Base-by-base conservation (phyloP, 768 basidiomycete species). In the Trametes coccinea region DNA sequence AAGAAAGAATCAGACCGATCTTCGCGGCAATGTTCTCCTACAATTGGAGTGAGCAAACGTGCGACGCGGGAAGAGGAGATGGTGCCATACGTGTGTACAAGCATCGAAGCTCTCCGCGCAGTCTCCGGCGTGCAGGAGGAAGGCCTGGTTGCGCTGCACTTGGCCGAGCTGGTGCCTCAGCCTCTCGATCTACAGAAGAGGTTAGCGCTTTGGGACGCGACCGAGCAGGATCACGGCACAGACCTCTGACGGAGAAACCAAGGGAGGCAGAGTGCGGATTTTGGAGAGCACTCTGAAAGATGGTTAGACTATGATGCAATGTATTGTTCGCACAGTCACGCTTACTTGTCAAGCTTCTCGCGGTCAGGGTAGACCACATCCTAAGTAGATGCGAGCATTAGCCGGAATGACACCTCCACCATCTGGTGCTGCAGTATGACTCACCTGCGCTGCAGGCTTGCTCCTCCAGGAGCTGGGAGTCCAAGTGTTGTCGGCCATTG, bases 61-160 rank as follows among this genome's bases (percentile, higher is more conserved):
- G 3, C 3, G 2, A 13, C 14, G 9, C 53, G 56, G 53, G 56
- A 34, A 37, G 14, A 16, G 13, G 7, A 31, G 39, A 56, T 39
- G 58, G 44, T 5, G 44, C 37, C 52, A 27, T 41, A 78, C 92
- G 63, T 92, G 85, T 0, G 91, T 93, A 72, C 93, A 95, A 0
- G 92, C 93, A 67, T 92, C 89, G 69, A 96, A 95, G 72, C 92
- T 90, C 74, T 95, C 93, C n/a, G 93, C 95, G 69, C 97, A 99
- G 70, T 99, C 97, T 2, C 97, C 97, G 0, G 97, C 97, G 63
- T 99, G 97, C 2, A 99, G 82, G 40, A 99, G 80, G 75, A 99
- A 98, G 0, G 93, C 94, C 69, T 95, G 86, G 63, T 93, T 92
- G 17, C 81, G 81, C 67, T 97, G 90, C 2, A 95, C 94, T 39